Base-by-base conservation (phyloP, 768 basidiomycete genomes). In the Trametes maxima region DNA sequence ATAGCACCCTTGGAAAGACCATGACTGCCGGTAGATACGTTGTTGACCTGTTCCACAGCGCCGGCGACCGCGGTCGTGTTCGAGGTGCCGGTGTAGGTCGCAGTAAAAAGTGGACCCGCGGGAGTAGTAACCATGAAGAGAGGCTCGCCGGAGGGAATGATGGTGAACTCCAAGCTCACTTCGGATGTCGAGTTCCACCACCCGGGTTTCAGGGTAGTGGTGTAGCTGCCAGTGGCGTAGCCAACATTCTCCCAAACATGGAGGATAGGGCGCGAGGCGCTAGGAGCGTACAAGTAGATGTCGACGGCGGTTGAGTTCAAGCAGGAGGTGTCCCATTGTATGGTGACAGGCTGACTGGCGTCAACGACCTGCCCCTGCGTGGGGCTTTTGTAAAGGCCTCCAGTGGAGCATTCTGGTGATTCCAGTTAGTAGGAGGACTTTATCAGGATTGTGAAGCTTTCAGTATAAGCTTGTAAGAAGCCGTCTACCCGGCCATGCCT, bases 51-150 rank as follows among this genome's bases (percentile, higher is more conserved):
- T 65, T 71, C 74, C 67, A 76, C 74, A 40, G 75, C 74, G 53
- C 82, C 78, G 17, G 51, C 62, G 3, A 55, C 53, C 2, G 62
- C 51, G 17, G 62, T 70, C 51, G 81, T 33, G n/a, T 71, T 67
- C 54, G 71, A 72, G n/a, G 73, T 69, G 3, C 72, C 69, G 2
- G 77, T 67, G 72, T 86, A 88, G 1, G 85, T 88, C 0, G 85
- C 87, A 11, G 78, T 84, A 68, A 90, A 86, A 57, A 91, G 72
- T 45, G 91, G 91, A 0, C 87, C 90, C 8, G 85, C 85, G 24
- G 87, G 84, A 40, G 85, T 72, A 43, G 77, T 73, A 51, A 79
- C 75, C 24, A 82, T 69, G 77, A 86, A 87, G 3, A 80, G 73
- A 2, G 82, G 80, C 5, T 76, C 62, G 22, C 81, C 82, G 7